phyloP scores from a whole-genome alignment of 352 stramenopile genomes.

The Globisporangium alternatum region DNA sequence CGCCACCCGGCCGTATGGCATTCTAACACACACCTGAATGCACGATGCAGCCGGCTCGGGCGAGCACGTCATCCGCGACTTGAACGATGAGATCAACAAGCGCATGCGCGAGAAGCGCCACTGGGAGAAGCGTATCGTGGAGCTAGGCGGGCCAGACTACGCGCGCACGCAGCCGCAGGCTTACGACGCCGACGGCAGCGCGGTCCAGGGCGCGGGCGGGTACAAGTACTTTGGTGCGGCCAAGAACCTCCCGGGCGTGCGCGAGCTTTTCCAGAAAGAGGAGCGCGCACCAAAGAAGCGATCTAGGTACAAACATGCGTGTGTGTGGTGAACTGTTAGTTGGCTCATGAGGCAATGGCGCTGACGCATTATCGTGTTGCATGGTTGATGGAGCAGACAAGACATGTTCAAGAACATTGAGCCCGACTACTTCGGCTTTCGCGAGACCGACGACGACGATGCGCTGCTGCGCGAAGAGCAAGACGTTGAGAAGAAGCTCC shows the following conservation, averaged over 20 bases:
- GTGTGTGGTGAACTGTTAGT: not conserved
- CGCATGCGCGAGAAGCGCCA: constrained; percentile 92
- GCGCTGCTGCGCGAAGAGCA: constrained; percentile 44
- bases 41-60: constrained; percentile 73
- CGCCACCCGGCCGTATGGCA: not conserved
- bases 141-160: constrained; percentile 91
- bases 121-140: constrained; percentile 86
- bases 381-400: constrained; percentile 19
- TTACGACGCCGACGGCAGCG: constrained; percentile 70
- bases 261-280: constrained; percentile 92
- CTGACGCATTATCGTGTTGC: not conserved
- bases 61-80: constrained; percentile 95
- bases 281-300: constrained; percentile 56
- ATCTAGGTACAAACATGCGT: constrained; percentile 21
- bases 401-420: constrained; percentile 93
- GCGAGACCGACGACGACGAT: constrained; percentile 61
- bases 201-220: constrained; percentile 63
- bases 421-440: constrained; percentile 80
- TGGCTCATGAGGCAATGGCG: not conserved
- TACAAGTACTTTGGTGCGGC: constrained; percentile 98
- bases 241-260: constrained; percentile 94
- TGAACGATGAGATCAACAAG: constrained; percentile 99
- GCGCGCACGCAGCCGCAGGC: constrained; percentile 69
- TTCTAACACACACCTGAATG: not conserved
- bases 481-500: constrained; percentile 40